Evolutionary conservation across 1,284 basidiomycete genomes (phyloP), one percentile per base, ranked within the genome.

Genomic region (Bondarzewia mesenterica): DNA sequence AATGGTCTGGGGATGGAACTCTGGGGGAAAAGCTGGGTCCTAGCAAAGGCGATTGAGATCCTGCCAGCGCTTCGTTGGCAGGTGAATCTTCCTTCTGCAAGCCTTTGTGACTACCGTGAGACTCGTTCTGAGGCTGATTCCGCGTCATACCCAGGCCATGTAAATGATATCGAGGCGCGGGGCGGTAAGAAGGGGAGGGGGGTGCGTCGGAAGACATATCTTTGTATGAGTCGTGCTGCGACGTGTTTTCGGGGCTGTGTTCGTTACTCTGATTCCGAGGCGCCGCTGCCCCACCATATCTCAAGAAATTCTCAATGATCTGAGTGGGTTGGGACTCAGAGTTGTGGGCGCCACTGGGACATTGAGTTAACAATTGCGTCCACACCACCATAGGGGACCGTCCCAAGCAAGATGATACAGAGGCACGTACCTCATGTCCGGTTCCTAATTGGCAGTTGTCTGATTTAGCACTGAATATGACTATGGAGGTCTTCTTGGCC

Each of bases 61-160:
- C 32, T 14, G 35, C 21, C 20, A 15, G 32, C 21, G 21, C 20
- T 21, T 37, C 44, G 10, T 38, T 46, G 18, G 32, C 15, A 5
- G 18, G 18, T 18, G 32, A 8, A 12, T 37, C n/a, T n/a, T n/a
- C n/a, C n/a, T n/a, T n/a, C n/a, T n/a, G n/a, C n/a, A 22, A 3
- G 29, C 15, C 29, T 10, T 32, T 15, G 15, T 32, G 15, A 15
- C 29, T 32, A 32, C 15, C 8, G 29, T 32, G 29, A 14, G 54
- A 47, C 12, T 42, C 64, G 29, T 61, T 56, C 50, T 74, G 69
- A 1, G 70, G 70, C 53, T 81, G 73, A 2, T 74, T 72, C 55
- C 80, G 74, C 0, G 75, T 77, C 10, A 62, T 57, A 7, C 72
- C 75, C 14, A 82, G 65, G 7, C 74, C 78, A 50, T 77, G 71